Conservation (phyloP, 495 filamentous ascomycete species). For the Penicillium arizonense region DNA sequence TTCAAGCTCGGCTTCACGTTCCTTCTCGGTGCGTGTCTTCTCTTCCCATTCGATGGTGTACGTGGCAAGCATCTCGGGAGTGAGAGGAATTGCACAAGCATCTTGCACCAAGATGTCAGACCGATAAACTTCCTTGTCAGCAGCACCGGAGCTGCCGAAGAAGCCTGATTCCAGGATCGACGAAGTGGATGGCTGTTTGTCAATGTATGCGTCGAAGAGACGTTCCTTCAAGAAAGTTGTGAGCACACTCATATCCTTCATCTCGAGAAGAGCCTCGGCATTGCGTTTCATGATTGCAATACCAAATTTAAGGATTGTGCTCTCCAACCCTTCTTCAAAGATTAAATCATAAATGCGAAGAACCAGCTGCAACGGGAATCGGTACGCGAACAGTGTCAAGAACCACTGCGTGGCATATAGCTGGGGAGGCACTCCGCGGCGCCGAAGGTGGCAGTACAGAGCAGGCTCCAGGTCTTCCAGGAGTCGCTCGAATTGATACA, state of each 20-base stretch:
- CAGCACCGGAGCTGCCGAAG: conserved; percentile 85
- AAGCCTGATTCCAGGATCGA: conserved; percentile 95
- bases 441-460: conserved; percentile 89
- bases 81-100: conserved; percentile 86
- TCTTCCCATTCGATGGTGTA: conserved; percentile 94
- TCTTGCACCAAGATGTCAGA: conserved; percentile 92
- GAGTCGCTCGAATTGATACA: conserved; percentile 93
- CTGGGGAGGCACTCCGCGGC: conserved; percentile 82
- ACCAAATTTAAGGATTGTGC: conserved; percentile 87
- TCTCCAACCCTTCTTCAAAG: conserved; percentile 89
- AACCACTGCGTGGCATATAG: conserved; percentile 99
- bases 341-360: conserved; percentile 96
- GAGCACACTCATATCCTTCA: conserved; percentile 86
- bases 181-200: conserved; percentile 79
- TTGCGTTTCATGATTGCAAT: conserved; percentile 97
- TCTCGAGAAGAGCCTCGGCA: conserved; percentile 67
- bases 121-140: conserved; percentile 93
- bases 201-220: conserved; percentile 95
- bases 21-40: conserved; percentile 70
- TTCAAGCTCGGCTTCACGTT: conserved; percentile 82
- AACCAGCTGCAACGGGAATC: conserved; percentile 94
- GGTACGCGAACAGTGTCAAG: conserved; percentile 96
- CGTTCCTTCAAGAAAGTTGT: conserved; percentile 90
- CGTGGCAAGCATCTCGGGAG: conserved; percentile 69
- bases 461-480: conserved; percentile 93